Percentiles rank a stretch among this genome's conserved stretches.
phyloP scores from a whole-genome alignment of 441 rosid genomes.

The Monsonia emarginata region DNA sequence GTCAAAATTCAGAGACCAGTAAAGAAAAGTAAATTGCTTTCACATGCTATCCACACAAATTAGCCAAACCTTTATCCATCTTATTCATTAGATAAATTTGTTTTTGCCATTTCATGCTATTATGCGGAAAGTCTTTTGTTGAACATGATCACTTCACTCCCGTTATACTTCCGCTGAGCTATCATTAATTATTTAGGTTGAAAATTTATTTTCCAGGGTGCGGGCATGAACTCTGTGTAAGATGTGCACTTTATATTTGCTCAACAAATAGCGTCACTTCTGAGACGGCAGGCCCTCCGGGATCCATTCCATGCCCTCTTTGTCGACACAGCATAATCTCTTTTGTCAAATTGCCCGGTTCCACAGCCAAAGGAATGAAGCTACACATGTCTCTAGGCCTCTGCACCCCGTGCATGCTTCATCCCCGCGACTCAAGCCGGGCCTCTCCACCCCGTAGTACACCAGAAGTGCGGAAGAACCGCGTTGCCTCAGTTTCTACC shows the following conservation, averaged over 20 bases:
- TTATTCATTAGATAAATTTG: no score
- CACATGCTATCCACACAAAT: no score
- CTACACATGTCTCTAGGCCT: constrained; percentile 66
- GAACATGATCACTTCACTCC: not conserved
- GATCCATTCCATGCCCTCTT: constrained; percentile 89
- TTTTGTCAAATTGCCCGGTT: constrained; percentile 63
- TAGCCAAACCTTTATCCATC: no score
- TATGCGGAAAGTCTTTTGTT: no score
- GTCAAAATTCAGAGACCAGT: no score
- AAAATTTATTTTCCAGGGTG: constrained; percentile 47
- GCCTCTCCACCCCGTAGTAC: constrained; percentile 42
- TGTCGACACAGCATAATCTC: constrained; percentile 77
- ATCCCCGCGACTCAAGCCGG: constrained; percentile 41
- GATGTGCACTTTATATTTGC: constrained; percentile 89
- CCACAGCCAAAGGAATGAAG: constrained; percentile 49
- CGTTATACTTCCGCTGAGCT: not conserved
- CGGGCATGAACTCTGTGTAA: constrained; percentile 74
- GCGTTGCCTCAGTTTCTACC: constrained; percentile 64
- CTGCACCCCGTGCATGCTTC: constrained; percentile 87
- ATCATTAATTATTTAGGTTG: not conserved
- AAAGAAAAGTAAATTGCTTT: no score
- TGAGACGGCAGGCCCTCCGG: constrained; percentile 53
- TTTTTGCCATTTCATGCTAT: no score
- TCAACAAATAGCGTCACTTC: constrained; percentile 64
- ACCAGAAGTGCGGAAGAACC: constrained; percentile 50